Evolutionary conservation across 2,329 filamentous ascomycete species (phyloP), one percentile per base, ranked within the genome.

Genomic region (Ophiosphaerella narmari): DNA sequence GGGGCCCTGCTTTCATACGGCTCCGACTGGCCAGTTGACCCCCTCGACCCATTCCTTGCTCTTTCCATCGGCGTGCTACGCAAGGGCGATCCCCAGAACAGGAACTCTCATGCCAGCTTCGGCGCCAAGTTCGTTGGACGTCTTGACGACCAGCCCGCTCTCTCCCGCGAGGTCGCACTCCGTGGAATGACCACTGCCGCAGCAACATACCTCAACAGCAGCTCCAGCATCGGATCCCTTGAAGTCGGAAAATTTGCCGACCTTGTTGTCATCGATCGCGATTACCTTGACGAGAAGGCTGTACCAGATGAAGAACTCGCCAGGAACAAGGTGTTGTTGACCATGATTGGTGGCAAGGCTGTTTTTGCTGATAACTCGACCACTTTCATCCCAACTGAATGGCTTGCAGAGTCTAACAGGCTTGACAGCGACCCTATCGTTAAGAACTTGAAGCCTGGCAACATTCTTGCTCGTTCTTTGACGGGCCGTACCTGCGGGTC

Each of bases 1-100:
- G 44, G 44, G 3, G 37, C 37, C 7, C 37, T 41, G 5, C 18
- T 47, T n/a, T 26, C 44, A 29, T 47, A 47, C 44, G 44, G 44
- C n/a, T 41, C 37, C 5, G 44, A 47, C 29, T 47, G 44, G 44
- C 44, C 44, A 7, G 38, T 47, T 6, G 44, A 47, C 29, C 44
- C 44, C 13, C 37, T 41, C 29, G 44, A 47, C 14, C 37, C 44
- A 11, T 47, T 47, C 32, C 38, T 47, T 23, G 44, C 44, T 21
- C 44, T 47, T 31, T 26, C 37, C n/a, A 29, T 47, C 29, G 44
- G 37, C 11, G 44, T 47, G 7, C 37, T 32, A 16, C 44, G 44
- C n/a, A 12, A 36, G 11, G 44, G 44, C 18, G 44, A 47, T 14
- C 44, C 44, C 8, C 26, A 41, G 29, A 47, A 47, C 38, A 40